These are phyloP conservation scores for Solanum neorickii DNA, from an alignment of 257 asterid species.

Conservation along the genomic window DNA sequence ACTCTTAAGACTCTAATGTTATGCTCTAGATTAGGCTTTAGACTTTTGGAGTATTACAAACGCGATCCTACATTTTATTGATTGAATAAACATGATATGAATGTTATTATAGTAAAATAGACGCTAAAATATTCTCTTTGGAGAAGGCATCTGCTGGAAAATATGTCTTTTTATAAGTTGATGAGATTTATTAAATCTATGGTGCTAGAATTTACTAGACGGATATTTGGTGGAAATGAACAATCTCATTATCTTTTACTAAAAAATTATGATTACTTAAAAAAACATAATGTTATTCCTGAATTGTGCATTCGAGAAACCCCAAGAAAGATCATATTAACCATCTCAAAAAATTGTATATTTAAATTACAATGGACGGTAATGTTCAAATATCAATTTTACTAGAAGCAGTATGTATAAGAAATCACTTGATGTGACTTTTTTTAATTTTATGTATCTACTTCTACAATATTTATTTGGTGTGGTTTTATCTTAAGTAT, in stretches of 20 bases:
- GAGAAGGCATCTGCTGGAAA: background rate
- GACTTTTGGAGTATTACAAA: background rate
- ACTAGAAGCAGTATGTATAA: background rate
- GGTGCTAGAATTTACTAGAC: background rate
- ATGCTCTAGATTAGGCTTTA: too few relatives aligned
- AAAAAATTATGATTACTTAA: background rate
- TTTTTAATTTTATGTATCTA: background rate
- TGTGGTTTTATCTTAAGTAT: too few relatives aligned
- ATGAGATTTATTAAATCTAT: background rate
- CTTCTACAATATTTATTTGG: background rate
- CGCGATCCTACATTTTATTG: background rate
- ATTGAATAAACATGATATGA: background rate
- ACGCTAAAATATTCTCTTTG: background rate
- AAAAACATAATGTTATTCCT: background rate
- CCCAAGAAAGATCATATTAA: background rate
- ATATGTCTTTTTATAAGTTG: background rate
- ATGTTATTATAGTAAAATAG: background rate
- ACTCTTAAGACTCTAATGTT: too few relatives aligned
- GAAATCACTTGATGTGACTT: background rate
- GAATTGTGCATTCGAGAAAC: background rate
- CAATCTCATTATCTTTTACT: background rate
- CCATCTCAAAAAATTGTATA: background rate
- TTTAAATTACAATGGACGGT: background rate
- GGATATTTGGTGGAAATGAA: background rate
- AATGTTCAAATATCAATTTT: background rate